phyloP scores from a whole-genome alignment of 176 grass and related monocot genomes.

The Secale cereale region DNA sequence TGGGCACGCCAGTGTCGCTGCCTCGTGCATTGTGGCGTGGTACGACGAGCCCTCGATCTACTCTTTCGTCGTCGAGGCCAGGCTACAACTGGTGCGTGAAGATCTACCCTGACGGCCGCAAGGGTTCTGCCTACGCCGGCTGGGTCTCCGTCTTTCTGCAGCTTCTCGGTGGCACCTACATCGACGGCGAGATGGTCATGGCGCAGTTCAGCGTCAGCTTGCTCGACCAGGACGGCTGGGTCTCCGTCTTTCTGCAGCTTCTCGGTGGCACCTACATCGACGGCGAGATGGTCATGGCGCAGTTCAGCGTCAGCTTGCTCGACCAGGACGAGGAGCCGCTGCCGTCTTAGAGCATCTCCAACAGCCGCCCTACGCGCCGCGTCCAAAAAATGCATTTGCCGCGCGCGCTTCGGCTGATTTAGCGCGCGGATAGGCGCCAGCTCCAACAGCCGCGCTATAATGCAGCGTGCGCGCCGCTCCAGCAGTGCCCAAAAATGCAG shows the following conservation, averaged over 20 bases:
- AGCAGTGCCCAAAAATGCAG: too few species aligned
- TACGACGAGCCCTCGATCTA: background rate
- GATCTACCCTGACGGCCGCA: background rate
- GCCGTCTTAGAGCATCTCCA: too few species aligned
- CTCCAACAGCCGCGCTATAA: too few species aligned
- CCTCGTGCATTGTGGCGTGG: background rate
- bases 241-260: background rate
- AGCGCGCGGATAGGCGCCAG: too few species aligned
- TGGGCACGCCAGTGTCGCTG: background rate
- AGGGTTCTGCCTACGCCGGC: background rate
- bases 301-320: background rate
- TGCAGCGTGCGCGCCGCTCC: too few species aligned
- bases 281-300: background rate
- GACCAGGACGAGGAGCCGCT: background rate
- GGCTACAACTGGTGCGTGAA: background rate
- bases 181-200: background rate
- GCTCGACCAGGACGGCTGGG: background rate
- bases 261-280: background rate
- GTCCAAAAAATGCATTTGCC: too few species aligned
- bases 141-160: background rate
- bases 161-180: background rate
- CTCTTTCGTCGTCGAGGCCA: background rate
- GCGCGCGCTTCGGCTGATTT: too few species aligned
- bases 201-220: background rate
- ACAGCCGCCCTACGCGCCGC: too few species aligned